Evolutionary conservation across 129 eudicot genomes (phyloP), one percentile per base, ranked within the genome.

Genomic region (Centella asiatica): DNA sequence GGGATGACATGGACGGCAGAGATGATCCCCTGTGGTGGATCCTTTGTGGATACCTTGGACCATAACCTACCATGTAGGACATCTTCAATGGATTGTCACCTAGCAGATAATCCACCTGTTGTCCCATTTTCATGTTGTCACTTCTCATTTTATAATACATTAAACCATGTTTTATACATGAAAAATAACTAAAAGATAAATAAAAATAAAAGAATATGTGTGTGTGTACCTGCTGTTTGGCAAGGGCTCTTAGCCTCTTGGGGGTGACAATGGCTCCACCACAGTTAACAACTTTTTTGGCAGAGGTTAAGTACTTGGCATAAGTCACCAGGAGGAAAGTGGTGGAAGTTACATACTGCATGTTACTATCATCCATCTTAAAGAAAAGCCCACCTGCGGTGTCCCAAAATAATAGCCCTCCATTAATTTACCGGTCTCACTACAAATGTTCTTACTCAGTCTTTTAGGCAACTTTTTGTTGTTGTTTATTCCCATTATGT

Each of bases 61-160:
- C 96, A 45, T 93, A 93, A 3, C 99, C 99, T 37, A 93, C 99
- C 99, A 93, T 93, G 71, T 71, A 93, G 0, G 99, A 93, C 99
- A 93, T 88, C 50, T 57, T 82, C 76, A 80, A 28, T 6, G 99
- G 96, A 44, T 93, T 88, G 71, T 81, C 84, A 0, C 99, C 99
- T 3, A 93, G 70, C 24, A 93, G 32, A 39, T 93, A 93, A 75
- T 93, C 99, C 71, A 93, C 96, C 87, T 85, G 76, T n/a, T 46
- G 22, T 46, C 25, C 51, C 25, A n/a, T 17, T 18, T 42, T 45
- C 1, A 4, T 12, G 19, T 18, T 57, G 19, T 57, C 45, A 57
- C 28, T 18, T 34, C 4, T 34, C 44, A 29, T 56, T 5, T 1
- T 36, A 6, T 28, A 9, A 57, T 18, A 4, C 20, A 9, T 18